Base-by-base conservation (phyloP, 2,329 filamentous ascomycete species). In the Fonsecaea nubica region DNA sequence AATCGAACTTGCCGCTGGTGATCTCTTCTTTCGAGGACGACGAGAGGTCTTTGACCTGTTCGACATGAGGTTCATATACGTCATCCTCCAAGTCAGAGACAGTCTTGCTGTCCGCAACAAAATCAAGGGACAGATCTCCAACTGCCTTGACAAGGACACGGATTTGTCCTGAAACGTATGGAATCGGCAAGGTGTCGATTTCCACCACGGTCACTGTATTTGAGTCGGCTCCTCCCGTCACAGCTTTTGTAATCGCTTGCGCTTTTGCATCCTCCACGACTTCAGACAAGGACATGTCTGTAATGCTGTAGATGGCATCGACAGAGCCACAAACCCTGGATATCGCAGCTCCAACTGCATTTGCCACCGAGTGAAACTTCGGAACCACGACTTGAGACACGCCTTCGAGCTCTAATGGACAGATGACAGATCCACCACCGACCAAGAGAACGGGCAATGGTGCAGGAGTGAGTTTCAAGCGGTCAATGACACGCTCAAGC, bases 261-360 rank as follows among this genome's bases (percentile, higher is more conserved):
- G 69, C 57, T 45, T 71, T 71, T n/a, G 64, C 35, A 13, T 58
- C 68, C 10, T 74, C 75, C 7, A 72, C 64, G 3, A 70, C 72
- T 57, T 76, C 75, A 0, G 64, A 66, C 25, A 76, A 69, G 18
- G 63, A 54, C 35, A 54, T 57, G n/a, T 65, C 66, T 42, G 61
- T 42, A 50, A 15, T 81, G 72, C 4, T 83, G 81, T 65, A 84
- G 79, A 13, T 82, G 0, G 82, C 76, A 64, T 87, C 85, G 2
- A 86, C 77, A 8, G 82, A 81, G 0, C 84, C 85, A 3, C 82
- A 81, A 0, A 86, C 82, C 61, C 85, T 85, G 2, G 84, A 84
- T 32, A 86, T 86, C 0, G 86, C 86, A 0, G 86, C 86, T 3
- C 86, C 86, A 2, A 88, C 83, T 0, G 86, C 86, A 73, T 88